A percentile compares a stretch with the other conserved stretches of the same genome.
phyloP scores from a whole-genome alignment of 768 basidiomycete species.

The Boletus subparvulus region DNA sequence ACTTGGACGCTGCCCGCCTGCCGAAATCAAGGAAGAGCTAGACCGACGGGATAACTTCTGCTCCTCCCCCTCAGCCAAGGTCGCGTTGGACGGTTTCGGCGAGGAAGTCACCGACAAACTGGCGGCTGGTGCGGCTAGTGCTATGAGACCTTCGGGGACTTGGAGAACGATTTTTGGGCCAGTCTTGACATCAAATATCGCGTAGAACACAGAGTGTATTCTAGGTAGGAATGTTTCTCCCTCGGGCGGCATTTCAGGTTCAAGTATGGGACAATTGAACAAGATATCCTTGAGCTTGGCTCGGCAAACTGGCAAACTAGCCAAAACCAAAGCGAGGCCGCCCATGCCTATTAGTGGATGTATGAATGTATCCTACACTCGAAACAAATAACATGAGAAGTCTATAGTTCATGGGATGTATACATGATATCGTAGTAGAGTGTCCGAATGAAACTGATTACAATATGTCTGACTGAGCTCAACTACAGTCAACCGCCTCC shows the following conservation, averaged over 20 bases:
- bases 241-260: slow-evolving; percentile 39
- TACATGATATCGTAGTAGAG: slow-evolving; percentile 7
- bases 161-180: slow-evolving; percentile 92
- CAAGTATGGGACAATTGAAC: neutral
- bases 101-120: slow-evolving; percentile 33
- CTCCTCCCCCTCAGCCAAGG: slow-evolving; percentile 35
- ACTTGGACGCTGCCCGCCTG: slow-evolving; percentile 43
- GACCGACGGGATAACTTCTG: slow-evolving; percentile 48
- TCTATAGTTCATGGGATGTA: slow-evolving; percentile 21
- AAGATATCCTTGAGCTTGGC: too few species aligned
- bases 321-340: too few species aligned
- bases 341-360: too few species aligned
- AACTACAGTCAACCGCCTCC: slow-evolving; percentile 3
- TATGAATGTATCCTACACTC: neutral
- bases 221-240: slow-evolving; percentile 73
- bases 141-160: slow-evolving; percentile 89
- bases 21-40: slow-evolving; percentile 50
- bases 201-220: slow-evolving; percentile 90
- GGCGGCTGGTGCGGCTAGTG: slow-evolving; percentile 36
- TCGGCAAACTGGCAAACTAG: too few species aligned
- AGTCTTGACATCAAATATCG: slow-evolving; percentile 81
- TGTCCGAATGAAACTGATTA: slow-evolving; percentile 6
- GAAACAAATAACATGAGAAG: neutral
- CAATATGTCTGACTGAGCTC: neutral
- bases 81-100: slow-evolving; percentile 33